Conservation (phyloP, 2,329 filamentous ascomycete species). For the Pseudomassariella vexata region DNA sequence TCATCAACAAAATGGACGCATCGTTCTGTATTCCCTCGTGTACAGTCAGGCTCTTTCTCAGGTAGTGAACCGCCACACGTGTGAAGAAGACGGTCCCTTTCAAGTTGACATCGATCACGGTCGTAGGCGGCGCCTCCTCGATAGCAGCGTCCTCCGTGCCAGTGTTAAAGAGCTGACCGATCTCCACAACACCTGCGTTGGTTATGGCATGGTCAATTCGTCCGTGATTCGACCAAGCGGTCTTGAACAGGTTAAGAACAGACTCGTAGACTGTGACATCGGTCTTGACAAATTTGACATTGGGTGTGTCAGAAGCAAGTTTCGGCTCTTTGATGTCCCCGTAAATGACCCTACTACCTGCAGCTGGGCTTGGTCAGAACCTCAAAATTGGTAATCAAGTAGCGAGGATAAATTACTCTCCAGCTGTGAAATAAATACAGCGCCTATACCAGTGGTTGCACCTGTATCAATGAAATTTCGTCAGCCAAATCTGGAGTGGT, state of each 20-base stretch:
- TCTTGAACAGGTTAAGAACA: slow-evolving; percentile 5
- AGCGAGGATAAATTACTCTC: too few species aligned
- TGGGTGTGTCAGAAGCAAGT: not conserved
- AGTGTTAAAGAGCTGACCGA: not conserved
- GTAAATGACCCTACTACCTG: not conserved
- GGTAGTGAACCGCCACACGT: not conserved
- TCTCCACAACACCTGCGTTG: not conserved
- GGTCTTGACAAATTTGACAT: slow-evolving; percentile 1
- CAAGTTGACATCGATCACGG: not conserved
- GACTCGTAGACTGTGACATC: slow-evolving; percentile 1
- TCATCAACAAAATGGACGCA: slow-evolving; percentile 1
- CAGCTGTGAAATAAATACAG: too few species aligned
- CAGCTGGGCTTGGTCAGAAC: too few species aligned
- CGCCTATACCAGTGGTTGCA: too few species aligned
- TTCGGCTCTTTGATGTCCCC: not conserved
- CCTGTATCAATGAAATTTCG: too few species aligned
- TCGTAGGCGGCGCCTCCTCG: not conserved
- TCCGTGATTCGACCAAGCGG: not conserved
- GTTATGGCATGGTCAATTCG: slow-evolving; percentile 1
- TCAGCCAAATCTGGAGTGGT: too few species aligned
- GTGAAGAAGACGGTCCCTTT: slow-evolving; percentile 3
- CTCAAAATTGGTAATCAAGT: too few species aligned
- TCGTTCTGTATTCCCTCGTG: too few species aligned
- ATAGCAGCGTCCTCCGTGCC: not conserved
- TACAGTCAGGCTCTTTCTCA: too few species aligned